Evolutionary conservation across 2,329 filamentous ascomycete genomes (phyloP).

Genomic region (Penicillium crustosum): DNA sequence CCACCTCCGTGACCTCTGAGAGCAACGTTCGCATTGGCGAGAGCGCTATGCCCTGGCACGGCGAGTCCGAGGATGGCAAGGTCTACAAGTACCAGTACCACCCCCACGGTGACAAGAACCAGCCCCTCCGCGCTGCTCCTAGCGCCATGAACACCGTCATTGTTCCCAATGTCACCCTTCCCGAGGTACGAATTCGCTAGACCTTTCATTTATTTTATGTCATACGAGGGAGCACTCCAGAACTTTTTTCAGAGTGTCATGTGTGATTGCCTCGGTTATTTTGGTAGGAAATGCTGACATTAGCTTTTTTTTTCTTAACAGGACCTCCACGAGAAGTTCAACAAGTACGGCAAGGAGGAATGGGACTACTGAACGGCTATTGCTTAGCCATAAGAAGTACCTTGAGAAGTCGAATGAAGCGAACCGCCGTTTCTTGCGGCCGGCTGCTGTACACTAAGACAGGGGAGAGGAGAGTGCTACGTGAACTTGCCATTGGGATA

Average conservation of each 20-base stretch:
- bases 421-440: conserved; percentile 16
- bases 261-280: neutral
- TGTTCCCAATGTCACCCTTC: conserved; percentile 87
- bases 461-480: conserved; percentile 24
- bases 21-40: conserved; percentile 69
- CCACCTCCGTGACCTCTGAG: conserved; percentile 83
- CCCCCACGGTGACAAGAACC: conserved; percentile 77
- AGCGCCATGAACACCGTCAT: conserved; percentile 94
- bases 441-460: conserved; percentile 35
- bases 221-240: neutral
- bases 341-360: conserved; percentile 99
- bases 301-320: conserved; percentile 38
- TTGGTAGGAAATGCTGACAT: conserved; percentile 10
- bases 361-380: conserved; percentile 48
- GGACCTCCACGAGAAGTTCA: conserved; percentile 94
- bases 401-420: conserved; percentile 19
- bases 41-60: conserved; percentile 89
- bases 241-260: neutral
- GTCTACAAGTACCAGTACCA: conserved; percentile 72
- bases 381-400: conserved; percentile 7
- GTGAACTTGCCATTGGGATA: conserved; percentile 24
- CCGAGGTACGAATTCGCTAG: conserved; percentile 63
- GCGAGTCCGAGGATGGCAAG: conserved; percentile 62
- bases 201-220: neutral
- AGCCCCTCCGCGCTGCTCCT: conserved; percentile 81